Percentiles rank a stretch among this genome's conserved stretches.
Conservation (phyloP, 1,284 basidiomycete species). For the Termitomyces sp. region DNA sequence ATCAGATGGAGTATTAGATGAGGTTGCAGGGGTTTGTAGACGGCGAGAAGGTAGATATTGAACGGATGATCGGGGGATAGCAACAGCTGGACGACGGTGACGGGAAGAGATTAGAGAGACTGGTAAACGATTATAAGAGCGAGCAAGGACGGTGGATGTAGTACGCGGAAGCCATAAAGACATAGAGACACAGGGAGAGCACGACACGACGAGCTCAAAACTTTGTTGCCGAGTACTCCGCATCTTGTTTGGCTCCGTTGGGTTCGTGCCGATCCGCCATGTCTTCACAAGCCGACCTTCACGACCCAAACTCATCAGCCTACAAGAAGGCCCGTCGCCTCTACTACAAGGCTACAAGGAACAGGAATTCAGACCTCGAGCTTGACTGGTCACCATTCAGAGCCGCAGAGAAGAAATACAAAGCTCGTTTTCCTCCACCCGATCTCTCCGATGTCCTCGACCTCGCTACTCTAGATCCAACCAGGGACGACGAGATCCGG, state of each 20-base stretch:
- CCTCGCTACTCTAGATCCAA: slow-evolving; percentile 43
- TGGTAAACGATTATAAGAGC: slow-evolving; percentile 33
- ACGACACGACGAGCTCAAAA: background rate
- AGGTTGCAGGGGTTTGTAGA: slow-evolving; percentile 13
- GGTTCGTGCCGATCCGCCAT: slow-evolving; percentile 4
- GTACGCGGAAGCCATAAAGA: slow-evolving; percentile 61
- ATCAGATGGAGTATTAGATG: slow-evolving; percentile 24
- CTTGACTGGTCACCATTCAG: slow-evolving; percentile 67
- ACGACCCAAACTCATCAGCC: slow-evolving; percentile 26
- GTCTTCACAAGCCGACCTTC: slow-evolving; percentile 31
- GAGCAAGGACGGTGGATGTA: slow-evolving; percentile 39
- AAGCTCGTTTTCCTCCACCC: slow-evolving; percentile 69
- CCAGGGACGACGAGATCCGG: slow-evolving; percentile 35
- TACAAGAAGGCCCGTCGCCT: slow-evolving; percentile 64
- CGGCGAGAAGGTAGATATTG: slow-evolving; percentile 15
- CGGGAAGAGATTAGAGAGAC: slow-evolving; percentile 1
- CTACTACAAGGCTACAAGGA: slow-evolving; percentile 55
- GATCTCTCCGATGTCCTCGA: slow-evolving; percentile 67
- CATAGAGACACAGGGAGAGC: slow-evolving; percentile 33
- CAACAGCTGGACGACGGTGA: slow-evolving; percentile 10
- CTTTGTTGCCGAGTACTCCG: slow-evolving; percentile 5
- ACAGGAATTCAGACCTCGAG: slow-evolving; percentile 40
- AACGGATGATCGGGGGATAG: slow-evolving; percentile 17
- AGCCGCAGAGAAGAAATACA: slow-evolving; percentile 71
- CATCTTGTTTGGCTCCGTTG: slow-evolving; percentile 29